Percentiles rank a stretch among this genome's conserved stretches.
Conservation (phyloP, 2,329 filamentous ascomycete species). For the Graphilbum fragrans region DNA sequence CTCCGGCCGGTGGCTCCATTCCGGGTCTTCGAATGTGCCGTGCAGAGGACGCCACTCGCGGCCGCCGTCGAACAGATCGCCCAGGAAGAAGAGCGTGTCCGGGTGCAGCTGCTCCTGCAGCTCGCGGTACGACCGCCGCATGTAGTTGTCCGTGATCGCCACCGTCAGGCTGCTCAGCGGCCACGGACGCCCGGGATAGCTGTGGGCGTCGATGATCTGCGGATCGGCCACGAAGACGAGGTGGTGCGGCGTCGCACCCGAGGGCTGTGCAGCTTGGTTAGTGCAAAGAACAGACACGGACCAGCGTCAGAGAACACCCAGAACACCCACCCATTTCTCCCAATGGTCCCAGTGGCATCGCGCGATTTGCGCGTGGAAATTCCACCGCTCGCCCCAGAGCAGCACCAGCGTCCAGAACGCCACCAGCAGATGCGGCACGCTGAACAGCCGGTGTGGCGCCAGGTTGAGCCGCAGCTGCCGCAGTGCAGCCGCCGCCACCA, state of each 20-base stretch:
- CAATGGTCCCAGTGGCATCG: conserved; percentile 74
- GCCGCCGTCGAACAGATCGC: conserved; percentile 90
- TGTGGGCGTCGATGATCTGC: conserved; percentile 85
- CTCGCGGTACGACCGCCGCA: conserved; percentile 68
- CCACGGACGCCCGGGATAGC: conserved; percentile 73
- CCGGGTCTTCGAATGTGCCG: conserved; percentile 46
- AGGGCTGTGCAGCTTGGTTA: conserved; percentile 42
- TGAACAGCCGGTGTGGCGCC: conserved; percentile 38
- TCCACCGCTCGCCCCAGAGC: conserved; percentile 74
- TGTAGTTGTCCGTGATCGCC: conserved; percentile 73
- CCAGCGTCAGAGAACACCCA: not conserved
- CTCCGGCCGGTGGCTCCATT: conserved; percentile 41
- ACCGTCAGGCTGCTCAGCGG: conserved; percentile 41
- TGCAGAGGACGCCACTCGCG: conserved; percentile 77
- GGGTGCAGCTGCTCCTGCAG: conserved; percentile 68
- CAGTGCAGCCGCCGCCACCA: conserved; percentile 2
- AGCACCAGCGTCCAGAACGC: conserved; percentile 64
- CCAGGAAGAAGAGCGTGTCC: conserved; percentile 81
- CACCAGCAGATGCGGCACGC: conserved; percentile 56
- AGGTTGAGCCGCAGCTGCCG: conserved; percentile 31
- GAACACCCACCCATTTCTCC: conserved; percentile 72
- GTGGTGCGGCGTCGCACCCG: conserved; percentile 67
- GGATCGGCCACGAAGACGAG: conserved; percentile 80
- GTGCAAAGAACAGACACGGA: too few relatives aligned
- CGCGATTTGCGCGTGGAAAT: conserved; percentile 59